phyloP scores from a whole-genome alignment of 208 protist species.

The Crithidia expoeki region DNA sequence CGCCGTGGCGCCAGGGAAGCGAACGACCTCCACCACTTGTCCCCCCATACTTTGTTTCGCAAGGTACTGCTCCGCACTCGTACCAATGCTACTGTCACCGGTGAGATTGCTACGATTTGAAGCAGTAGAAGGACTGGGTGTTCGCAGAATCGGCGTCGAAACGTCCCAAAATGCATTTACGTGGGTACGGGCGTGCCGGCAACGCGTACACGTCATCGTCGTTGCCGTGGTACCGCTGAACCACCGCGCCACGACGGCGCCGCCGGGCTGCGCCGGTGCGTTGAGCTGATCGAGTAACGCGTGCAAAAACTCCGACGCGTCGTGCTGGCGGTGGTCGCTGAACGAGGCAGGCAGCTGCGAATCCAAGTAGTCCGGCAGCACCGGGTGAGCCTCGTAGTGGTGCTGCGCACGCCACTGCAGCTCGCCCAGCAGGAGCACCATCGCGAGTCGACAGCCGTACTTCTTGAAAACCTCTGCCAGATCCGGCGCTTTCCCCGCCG shows the following conservation, averaged over 20 bases:
- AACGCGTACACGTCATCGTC: constrained; percentile 48
- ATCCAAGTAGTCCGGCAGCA: constrained; percentile 43
- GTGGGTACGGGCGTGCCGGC: constrained; percentile 33
- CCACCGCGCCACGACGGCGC: constrained; percentile 47
- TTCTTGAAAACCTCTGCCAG: background rate
- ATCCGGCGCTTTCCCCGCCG: background rate
- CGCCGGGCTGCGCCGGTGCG: constrained; percentile 20
- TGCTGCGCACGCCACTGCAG: constrained; percentile 58
- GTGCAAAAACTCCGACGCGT: constrained; percentile 78
- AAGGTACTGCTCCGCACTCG: background rate
- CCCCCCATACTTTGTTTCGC: background rate
- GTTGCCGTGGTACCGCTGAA: constrained; percentile 58
- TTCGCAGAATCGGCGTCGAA: constrained; percentile 26
- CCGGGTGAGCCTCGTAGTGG: constrained; percentile 13
- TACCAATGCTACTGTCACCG: background rate
- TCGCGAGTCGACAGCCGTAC: constrained; percentile 27
- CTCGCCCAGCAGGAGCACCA: constrained; percentile 45
- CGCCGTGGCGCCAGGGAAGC: constrained; percentile 24
- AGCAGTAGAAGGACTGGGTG: background rate
- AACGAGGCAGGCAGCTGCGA: constrained; percentile 48
- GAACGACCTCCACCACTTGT: constrained; percentile 18
- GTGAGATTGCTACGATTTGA: background rate
- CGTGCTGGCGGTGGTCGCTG: constrained; percentile 66
- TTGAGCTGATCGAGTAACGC: constrained; percentile 69
- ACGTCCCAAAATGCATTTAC: constrained; percentile 57